Percentiles rank a stretch among this genome's conserved stretches.
Evolutionary conservation across 495 filamentous ascomycete species (phyloP).

Genomic region (Penicillium ucsense): DNA sequence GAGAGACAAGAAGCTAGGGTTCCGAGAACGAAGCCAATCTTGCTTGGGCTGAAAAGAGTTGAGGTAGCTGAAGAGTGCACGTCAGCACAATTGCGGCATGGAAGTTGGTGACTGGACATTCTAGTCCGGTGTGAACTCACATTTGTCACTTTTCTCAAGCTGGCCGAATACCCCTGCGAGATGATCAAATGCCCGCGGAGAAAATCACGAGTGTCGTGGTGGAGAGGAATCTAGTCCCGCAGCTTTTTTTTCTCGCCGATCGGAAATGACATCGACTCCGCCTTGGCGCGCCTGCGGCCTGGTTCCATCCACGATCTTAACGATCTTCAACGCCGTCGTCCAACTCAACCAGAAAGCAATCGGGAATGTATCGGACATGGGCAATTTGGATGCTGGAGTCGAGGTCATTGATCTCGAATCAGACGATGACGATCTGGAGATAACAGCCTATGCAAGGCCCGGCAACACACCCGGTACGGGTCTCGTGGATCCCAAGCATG

Average conservation of each 20-base stretch:
- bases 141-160: not conserved
- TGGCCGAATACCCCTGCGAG: not conserved
- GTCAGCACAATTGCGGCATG: no score
- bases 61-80: no score
- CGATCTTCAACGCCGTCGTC: not conserved
- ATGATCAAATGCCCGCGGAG: not conserved
- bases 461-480: slow-evolving; percentile 8
- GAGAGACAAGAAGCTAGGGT: not conserved
- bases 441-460: slow-evolving; percentile 12
- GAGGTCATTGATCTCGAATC: slow-evolving; percentile 24
- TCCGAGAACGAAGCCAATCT: not conserved
- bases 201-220: no score
- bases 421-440: slow-evolving; percentile 34
- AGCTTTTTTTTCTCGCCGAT: slow-evolving; percentile 15
- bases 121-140: not conserved
- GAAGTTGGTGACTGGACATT: no score
- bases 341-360: not conserved
- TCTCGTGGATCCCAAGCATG: not conserved
- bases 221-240: slow-evolving; percentile 2
- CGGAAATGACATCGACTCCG: slow-evolving; percentile 18
- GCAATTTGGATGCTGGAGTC: not conserved
- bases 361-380: slow-evolving; percentile 11
- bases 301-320: not conserved
- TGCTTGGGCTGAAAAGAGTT: no score
- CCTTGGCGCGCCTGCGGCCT: not conserved